These are phyloP conservation scores for Dysphania ambrosioides DNA, from an alignment of 148 eudicot genomes.

Conservation along the genomic window DNA sequence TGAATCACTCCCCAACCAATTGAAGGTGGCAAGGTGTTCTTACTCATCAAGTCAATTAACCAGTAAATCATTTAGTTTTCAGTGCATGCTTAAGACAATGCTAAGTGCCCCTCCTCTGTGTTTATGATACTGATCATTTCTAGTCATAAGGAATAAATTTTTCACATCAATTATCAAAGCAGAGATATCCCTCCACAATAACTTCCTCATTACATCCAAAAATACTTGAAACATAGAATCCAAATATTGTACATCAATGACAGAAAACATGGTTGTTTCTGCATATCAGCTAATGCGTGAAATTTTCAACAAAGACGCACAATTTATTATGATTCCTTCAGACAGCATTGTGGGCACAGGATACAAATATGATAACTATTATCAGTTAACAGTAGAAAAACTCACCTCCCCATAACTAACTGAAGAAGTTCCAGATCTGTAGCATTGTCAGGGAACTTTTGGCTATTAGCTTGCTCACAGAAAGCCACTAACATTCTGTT, in stretches of 20 bases:
- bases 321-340: not conserved
- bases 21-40: not conserved
- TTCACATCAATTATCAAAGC: not conserved
- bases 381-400: constrained; percentile 14
- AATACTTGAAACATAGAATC: not conserved
- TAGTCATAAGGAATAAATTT: not conserved
- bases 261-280: not conserved
- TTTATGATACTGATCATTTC: not conserved
- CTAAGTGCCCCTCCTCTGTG: not conserved
- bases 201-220: not conserved
- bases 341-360: not conserved
- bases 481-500: constrained; percentile 90
- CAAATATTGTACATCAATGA: not conserved
- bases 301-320: not conserved
- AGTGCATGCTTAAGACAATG: not conserved
- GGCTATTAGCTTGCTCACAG: constrained; percentile 80
- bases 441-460: constrained; percentile 57
- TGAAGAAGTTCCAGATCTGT: constrained; percentile 94
- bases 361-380: not conserved
- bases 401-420: constrained; percentile 80
- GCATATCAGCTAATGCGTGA: not conserved
- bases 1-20: not conserved
- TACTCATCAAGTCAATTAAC: not conserved
- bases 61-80: not conserved
- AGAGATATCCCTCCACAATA: not conserved